Conservation (phyloP, 805 yeast genomes). For the Zygoascus biomembranicola region DNA sequence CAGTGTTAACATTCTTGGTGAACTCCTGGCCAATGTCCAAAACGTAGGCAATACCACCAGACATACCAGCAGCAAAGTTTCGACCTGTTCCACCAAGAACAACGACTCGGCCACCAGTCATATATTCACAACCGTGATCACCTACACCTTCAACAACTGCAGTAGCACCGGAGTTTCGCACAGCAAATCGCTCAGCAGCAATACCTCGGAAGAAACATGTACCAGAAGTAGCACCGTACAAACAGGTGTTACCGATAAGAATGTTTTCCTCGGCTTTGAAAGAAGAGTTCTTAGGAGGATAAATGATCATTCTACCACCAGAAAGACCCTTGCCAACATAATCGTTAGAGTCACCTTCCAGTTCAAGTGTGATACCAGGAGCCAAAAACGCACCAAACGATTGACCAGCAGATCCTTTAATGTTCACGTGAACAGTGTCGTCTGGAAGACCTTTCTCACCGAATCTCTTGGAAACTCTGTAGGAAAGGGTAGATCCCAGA, state of each 20-base stretch:
- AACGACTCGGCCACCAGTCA: slow-evolving; percentile 98
- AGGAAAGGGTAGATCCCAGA: slow-evolving; percentile 88
- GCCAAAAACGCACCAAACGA: slow-evolving; percentile 97
- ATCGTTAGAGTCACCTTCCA: slow-evolving; percentile 97
- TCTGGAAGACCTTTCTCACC: slow-evolving; percentile 93
- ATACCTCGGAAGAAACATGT: slow-evolving; percentile 90
- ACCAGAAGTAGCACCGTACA: slow-evolving; percentile 97
- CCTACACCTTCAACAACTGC: slow-evolving; percentile 97
- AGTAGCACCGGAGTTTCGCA: slow-evolving; percentile 96
- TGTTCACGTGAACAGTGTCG: slow-evolving; percentile 90
- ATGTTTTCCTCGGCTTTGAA: slow-evolving; percentile 96
- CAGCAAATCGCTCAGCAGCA: slow-evolving; percentile 98
- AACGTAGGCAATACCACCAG: slow-evolving; percentile 98
- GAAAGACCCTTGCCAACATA: slow-evolving; percentile 96
- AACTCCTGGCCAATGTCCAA: slow-evolving; percentile 93
- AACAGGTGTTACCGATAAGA: slow-evolving; percentile 93
- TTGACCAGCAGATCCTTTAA: slow-evolving; percentile 94
- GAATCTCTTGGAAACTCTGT: slow-evolving; percentile 84
- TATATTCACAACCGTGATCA: slow-evolving; percentile 98
- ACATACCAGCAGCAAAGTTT: slow-evolving; percentile 95
- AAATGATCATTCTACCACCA: slow-evolving; percentile 89
- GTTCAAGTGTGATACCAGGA: slow-evolving; percentile 87
- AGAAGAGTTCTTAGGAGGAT: slow-evolving; percentile 75
- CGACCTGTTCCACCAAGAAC: slow-evolving; percentile 88
- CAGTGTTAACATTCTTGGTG: slow-evolving; percentile 65